Base-by-base conservation (phyloP, 352 stramenopile species). In the Globisporangium abappressorium region DNA sequence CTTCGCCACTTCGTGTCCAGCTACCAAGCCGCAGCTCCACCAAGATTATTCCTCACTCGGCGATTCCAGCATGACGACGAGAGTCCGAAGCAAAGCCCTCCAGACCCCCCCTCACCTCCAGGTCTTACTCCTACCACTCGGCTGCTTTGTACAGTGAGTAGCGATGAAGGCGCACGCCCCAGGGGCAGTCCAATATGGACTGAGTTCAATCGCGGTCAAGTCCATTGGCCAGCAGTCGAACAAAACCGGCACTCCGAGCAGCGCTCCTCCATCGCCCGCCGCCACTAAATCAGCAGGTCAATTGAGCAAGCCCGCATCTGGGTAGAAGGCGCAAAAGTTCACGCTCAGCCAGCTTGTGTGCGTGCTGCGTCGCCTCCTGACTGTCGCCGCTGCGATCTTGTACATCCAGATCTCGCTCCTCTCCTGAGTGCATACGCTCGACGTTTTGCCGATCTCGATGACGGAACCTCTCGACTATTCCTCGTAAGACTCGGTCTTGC, bases 341-440 rank as follows among this genome's bases (percentile, higher is more conserved):
- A n/a, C 55, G 18, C 55, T 61, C 30, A 18, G 14, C 22, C 55
- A 61, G 18, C 15, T 61, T 2, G 20, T 61, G 28, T 15, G 33
- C 55, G 28, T 28, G 18, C 18, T 61, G 28, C 55, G 15, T 18
- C 55, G 55, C 20, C 15, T 61, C 28, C 20, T 61, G 2, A 33
- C 36, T 6, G n/a, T 61, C 55, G 55, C 33, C 5, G 55, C 30
- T 0, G 28, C 30, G 18, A 5, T 46, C 5, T 5, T 61, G 55
- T 47, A 61, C 55, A 61, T 61, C 55, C 15, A 46, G 55, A 61
- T 61, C 26, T 61, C 55, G 15, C 15, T 61, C 14, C n/a, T 15
- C 20, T 28, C 55, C 15, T 61, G 55, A 15, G 7, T 61, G 15
- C 28, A 61, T 15, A 41, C 55, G 9, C 2, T 61, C 5, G 28